Evolutionary conservation across 1,284 basidiomycete species (phyloP).

Genomic region (Coriolopsis trogii): DNA sequence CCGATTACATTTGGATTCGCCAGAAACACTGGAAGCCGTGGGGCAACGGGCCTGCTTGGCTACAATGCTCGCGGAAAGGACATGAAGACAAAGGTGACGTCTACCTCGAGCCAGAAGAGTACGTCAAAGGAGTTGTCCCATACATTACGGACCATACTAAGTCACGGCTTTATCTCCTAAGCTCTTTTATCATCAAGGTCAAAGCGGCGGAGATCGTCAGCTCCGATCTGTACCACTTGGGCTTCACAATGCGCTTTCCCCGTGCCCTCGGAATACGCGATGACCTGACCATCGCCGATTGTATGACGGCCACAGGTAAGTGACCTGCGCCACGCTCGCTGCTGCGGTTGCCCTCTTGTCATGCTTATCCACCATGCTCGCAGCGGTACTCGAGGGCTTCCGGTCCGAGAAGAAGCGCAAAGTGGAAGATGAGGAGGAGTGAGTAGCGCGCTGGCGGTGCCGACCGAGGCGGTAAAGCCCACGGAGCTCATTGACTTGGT

Average conservation of each 20-base stretch:
- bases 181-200: conserved; percentile 86
- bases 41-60: conserved; percentile 67
- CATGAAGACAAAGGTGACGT: conserved; percentile 81
- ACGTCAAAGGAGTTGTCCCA: no score
- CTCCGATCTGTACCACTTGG: conserved; percentile 75
- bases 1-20: conserved; percentile 84
- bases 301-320: conserved; percentile 68
- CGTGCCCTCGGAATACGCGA: conserved; percentile 81
- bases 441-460: conserved; percentile 13
- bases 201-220: conserved; percentile 88
- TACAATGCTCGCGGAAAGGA: conserved; percentile 59
- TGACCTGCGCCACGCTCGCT: not conserved
- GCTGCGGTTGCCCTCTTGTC: not conserved
- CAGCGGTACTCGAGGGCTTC: conserved; percentile 58
- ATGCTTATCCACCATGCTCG: conserved; percentile 32
- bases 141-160: no score
- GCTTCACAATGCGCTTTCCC: conserved; percentile 86
- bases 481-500: not conserved
- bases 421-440: conserved; percentile 62
- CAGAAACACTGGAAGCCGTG: conserved; percentile 75
- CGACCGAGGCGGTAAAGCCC: not conserved
- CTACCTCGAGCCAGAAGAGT: conserved; percentile 83
- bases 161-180: conserved; percentile 31
- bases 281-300: conserved; percentile 69
- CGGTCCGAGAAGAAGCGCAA: conserved; percentile 71